phyloP scores from a whole-genome alignment of 129 eudicot species.

The Flaveria robusta region DNA sequence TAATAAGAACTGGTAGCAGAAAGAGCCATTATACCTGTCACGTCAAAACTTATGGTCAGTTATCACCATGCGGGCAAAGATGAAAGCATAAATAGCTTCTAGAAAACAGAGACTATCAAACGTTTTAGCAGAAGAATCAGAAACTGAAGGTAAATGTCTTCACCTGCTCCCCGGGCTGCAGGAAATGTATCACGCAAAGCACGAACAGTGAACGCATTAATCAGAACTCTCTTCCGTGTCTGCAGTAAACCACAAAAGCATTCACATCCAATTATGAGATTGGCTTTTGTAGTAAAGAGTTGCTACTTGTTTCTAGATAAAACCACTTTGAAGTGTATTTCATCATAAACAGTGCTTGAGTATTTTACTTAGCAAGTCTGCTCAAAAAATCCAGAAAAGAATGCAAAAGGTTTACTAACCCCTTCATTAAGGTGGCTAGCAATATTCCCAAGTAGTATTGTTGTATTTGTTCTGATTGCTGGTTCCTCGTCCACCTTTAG shows the following conservation, averaged over 20 bases:
- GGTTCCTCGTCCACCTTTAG: constrained; percentile 95
- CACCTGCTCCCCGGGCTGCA: constrained; percentile 99
- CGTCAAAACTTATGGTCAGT: constrained; percentile 5
- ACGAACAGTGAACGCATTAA: constrained; percentile 95
- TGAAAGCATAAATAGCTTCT: neutral
- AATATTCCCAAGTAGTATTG: constrained; percentile 92
- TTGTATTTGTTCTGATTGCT: constrained; percentile 95
- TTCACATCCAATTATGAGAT: constrained; percentile 19
- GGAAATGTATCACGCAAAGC: constrained; percentile 97
- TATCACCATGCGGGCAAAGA: neutral
- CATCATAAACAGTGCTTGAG: constrained; percentile 1
- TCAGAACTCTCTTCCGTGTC: constrained; percentile 94
- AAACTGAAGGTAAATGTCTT: constrained; percentile 4
- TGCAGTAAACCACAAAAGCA: constrained; percentile 38
- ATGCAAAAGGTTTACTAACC: constrained; percentile 50
- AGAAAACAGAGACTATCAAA: constrained; percentile 6
- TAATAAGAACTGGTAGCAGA: constrained; percentile 87
- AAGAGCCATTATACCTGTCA: constrained; percentile 92
- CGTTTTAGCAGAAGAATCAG: neutral
- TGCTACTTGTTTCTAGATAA: constrained; percentile 18
- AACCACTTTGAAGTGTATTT: constrained; percentile 17
- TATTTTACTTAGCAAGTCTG: neutral
- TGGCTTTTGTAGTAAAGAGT: constrained; percentile 13
- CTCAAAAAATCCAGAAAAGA: neutral
- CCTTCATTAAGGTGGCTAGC: constrained; percentile 96